Base-by-base conservation (phyloP, 257 asterid genomes). In the Penstemon newberryi region DNA sequence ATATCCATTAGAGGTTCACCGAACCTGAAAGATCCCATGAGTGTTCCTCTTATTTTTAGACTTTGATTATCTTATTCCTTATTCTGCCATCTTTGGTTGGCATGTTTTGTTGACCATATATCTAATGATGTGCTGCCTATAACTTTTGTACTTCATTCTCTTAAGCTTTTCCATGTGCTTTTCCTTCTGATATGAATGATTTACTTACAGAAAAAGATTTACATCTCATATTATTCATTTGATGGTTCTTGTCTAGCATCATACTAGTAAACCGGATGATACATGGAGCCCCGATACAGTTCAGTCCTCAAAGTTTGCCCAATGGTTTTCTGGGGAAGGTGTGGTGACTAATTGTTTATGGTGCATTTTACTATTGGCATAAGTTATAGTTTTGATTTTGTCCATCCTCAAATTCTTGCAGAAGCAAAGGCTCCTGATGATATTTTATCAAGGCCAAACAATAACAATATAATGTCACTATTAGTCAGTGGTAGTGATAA, bases 321-420 rank as follows among this genome's bases (percentile, higher is more conserved):
- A 73, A 59, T 92, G 96, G 98, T 92, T 92, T 79, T 81, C 62
- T 15, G 91, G 80, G 80, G 98, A 89, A 81, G 98, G 98, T 92
- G 76, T 37, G 61, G 46, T 38, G 60, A n/a, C 60, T 49, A 69
- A 55, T 38, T 66, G 54, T 52, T 71, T 59, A 19, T 64, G 5
- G 50, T 40, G 18, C 12, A 45, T 11, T 8, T 39, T 13, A 56
- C n/a, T 67, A 54, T 58, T 67, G 60, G 18, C 46, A 69, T 41
- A 65, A 36, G 47, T 8, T 56, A 56, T 62, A 60, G 46, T 69
- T 72, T 64, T 79, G 39, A 63, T 63, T 54, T 46, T 58, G 37
- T 59, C 56, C 9, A 46, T 46, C 60, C 25, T 59, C 46, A 66
- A 73, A 66, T 50, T 57, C 25, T 73, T 66, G 61, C 89, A 92